A percentile compares a stretch with the other conserved stretches of the same genome.
These are phyloP conservation scores for Psidium friedrichsthalianum DNA, from an alignment of 345 rosid species.

Conservation along the genomic window DNA sequence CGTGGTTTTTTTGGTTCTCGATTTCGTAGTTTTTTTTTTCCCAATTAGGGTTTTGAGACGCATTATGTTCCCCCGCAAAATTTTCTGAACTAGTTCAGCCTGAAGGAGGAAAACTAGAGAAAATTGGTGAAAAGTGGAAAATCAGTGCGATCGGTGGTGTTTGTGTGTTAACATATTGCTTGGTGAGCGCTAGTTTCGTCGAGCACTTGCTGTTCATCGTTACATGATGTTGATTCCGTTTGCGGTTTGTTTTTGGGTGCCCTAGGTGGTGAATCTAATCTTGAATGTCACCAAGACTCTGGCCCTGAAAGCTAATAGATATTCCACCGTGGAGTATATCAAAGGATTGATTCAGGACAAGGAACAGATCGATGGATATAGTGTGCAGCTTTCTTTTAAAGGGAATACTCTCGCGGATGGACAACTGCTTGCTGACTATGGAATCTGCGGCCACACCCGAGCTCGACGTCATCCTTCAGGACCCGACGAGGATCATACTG, in stretches of 20 bases:
- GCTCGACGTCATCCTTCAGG: neutral
- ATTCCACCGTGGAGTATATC: slow-evolving; percentile 9
- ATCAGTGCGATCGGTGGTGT: too few species aligned
- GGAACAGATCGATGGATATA: slow-evolving; percentile 7
- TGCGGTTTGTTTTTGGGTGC: neutral
- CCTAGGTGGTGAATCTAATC: slow-evolving; percentile 12
- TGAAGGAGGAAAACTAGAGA: too few species aligned
- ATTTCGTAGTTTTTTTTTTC: too few species aligned
- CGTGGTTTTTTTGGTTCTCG: too few species aligned
- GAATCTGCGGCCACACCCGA: neutral
- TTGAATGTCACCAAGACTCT: slow-evolving; percentile 17
- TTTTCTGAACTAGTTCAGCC: too few species aligned
- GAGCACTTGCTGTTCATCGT: too few species aligned
- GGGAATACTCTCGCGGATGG: slow-evolving; percentile 5
- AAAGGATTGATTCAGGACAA: slow-evolving; percentile 12
- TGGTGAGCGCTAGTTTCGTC: too few species aligned
- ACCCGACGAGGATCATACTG: neutral
- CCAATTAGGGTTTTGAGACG: too few species aligned
- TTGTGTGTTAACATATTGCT: too few species aligned
- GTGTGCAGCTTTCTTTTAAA: slow-evolving; percentile 5
- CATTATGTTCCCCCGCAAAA: too few species aligned
- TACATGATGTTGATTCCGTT: too few species aligned
- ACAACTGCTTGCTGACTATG: neutral
- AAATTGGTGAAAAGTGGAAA: too few species aligned
- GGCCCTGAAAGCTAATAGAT: slow-evolving; percentile 1